Evolutionary conservation across 768 basidiomycete species (phyloP).

Genomic region (Coprinellus micaceus): DNA sequence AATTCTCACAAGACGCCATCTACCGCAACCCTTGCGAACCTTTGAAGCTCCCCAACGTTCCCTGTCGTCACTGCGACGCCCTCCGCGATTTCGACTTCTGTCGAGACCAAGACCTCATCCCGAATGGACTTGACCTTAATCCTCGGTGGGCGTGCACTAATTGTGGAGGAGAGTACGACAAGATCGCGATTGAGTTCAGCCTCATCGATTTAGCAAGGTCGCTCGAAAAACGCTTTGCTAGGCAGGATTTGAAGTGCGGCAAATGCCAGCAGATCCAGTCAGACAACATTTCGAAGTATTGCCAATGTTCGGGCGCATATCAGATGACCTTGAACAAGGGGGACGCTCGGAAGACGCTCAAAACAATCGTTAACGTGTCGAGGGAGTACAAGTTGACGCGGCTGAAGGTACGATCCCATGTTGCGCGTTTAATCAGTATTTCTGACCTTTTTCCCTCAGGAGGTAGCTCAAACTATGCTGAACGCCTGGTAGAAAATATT

Average conservation of each 20-base stretch:
- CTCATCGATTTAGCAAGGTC: conserved; percentile 72
- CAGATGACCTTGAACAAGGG: conserved; percentile 66
- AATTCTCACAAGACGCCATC: conserved; percentile 79
- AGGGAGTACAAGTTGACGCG: conserved; percentile 65
- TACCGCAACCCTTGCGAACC: conserved; percentile 94
- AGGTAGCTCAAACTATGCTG: conserved; percentile 43
- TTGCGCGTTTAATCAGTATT: background rate
- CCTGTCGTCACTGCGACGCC: conserved; percentile 82
- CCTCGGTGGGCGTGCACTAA: conserved; percentile 66
- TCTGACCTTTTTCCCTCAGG: conserved; percentile 26
- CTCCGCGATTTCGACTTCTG: conserved; percentile 95
- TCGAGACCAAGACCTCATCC: conserved; percentile 80
- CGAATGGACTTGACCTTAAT: conserved; percentile 45
- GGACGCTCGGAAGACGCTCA: conserved; percentile 67
- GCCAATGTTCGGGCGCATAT: conserved; percentile 86
- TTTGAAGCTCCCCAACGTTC: conserved; percentile 78
- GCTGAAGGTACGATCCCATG: conserved; percentile 50
- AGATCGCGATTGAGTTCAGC: conserved; percentile 80
- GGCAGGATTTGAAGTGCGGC: conserved; percentile 85
- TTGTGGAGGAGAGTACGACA: conserved; percentile 87
- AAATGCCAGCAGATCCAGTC: conserved; percentile 91
- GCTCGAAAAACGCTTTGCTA: conserved; percentile 70
- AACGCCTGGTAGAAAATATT: conserved; percentile 34
- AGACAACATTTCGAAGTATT: conserved; percentile 82
- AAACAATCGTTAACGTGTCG: conserved; percentile 82